Conservation (phyloP, 208 protist genomes). For the Wallacemonas collosoma region DNA sequence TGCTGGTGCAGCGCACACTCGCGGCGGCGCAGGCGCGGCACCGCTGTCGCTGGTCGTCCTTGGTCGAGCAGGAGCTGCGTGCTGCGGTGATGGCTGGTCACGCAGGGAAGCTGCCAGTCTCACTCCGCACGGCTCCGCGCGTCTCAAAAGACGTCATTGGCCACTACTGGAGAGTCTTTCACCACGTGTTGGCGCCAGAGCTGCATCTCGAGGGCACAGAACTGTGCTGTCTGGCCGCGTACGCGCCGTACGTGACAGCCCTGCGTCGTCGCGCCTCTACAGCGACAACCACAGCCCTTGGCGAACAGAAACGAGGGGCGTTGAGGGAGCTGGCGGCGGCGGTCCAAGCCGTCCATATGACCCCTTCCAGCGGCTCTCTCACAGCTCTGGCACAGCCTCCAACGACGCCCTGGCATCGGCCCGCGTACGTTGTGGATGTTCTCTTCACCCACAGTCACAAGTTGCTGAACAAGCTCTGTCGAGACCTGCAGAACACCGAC, state of each 20-base stretch:
- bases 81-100: constrained; percentile 26
- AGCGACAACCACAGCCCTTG: not conserved
- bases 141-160: constrained; percentile 38
- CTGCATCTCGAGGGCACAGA: constrained; percentile 58
- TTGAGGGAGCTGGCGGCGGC: constrained; percentile 10
- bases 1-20: constrained; percentile 39
- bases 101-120: constrained; percentile 34
- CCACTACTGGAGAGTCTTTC: constrained; percentile 71
- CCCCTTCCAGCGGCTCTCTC: constrained; percentile 18
- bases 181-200: constrained; percentile 51
- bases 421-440: constrained; percentile 5
- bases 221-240: constrained; percentile 71
- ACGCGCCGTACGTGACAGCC: constrained; percentile 46
- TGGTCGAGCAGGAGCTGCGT: constrained; percentile 66
- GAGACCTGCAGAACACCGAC: constrained; percentile 1
- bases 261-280: not conserved
- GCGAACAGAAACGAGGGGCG: constrained; percentile 1
- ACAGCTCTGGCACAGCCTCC: not conserved
- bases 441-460: constrained; percentile 11
- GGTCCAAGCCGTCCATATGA: constrained; percentile 27
- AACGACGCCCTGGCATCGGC: constrained; percentile 10
- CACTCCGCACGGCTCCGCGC: constrained; percentile 48
- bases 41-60: constrained; percentile 44
- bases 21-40: constrained; percentile 27
- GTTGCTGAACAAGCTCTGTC: not conserved